A percentile compares a stretch with the other conserved stretches of the same genome.
These are phyloP conservation scores for Ustilago xerochloae DNA, from an alignment of 1,284 basidiomycete genomes.

Conservation along the genomic window DNA sequence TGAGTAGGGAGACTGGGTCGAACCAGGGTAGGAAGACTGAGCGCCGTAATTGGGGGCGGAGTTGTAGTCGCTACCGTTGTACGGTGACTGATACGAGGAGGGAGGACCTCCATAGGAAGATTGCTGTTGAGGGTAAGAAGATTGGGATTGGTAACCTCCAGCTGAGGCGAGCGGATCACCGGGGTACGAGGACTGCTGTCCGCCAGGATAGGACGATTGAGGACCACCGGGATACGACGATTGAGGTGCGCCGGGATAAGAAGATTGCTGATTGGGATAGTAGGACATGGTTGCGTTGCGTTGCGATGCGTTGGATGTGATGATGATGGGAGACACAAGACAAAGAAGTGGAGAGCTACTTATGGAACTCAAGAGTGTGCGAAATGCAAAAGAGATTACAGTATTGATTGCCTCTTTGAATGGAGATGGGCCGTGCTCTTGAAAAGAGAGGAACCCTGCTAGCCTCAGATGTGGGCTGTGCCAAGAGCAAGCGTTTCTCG, in stretches of 20 bases:
- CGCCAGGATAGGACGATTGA: constrained; percentile 37
- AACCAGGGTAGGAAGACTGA: constrained; percentile 16
- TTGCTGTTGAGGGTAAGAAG: constrained; percentile 18
- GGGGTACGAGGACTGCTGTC: constrained; percentile 36
- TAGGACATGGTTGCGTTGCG: constrained; percentile 15
- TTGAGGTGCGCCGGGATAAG: constrained; percentile 29
- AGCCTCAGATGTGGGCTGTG: too few species aligned
- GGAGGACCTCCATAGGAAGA: constrained; percentile 1
- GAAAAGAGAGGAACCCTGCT: too few species aligned
- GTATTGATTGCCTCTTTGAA: too few species aligned
- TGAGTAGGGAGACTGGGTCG: constrained; percentile 10
- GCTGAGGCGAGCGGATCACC: constrained; percentile 19
- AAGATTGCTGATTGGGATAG: constrained; percentile 27
- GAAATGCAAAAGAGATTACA: background rate
- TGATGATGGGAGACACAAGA: background rate
- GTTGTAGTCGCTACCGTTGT: background rate
- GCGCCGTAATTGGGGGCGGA: background rate
- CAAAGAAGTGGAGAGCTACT: background rate
- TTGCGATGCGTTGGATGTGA: background rate
- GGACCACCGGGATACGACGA: constrained; percentile 34
- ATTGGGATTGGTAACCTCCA: background rate
- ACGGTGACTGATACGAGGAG: background rate
- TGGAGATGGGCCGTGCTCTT: too few species aligned
- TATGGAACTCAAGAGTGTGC: background rate
- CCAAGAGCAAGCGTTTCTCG: too few species aligned